phyloP scores from a whole-genome alignment of 768 basidiomycete species.

The Pleurotus djamor region DNA sequence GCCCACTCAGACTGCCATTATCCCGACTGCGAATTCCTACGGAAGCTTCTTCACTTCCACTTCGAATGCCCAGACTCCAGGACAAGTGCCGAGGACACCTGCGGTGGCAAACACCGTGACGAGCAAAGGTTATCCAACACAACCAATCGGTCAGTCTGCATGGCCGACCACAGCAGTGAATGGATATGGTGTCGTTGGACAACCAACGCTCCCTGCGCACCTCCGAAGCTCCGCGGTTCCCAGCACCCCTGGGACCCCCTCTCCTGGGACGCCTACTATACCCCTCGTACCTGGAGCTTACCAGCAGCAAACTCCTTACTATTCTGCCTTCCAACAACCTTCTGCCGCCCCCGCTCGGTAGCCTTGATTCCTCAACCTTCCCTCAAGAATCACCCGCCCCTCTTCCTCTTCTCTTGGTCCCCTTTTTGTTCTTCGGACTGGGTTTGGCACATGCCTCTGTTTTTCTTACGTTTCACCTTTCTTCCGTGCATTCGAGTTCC shows the following conservation, averaged over 20 bases:
- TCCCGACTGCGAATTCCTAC: slow-evolving; percentile 26
- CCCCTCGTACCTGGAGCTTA: background rate
- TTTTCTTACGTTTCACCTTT: background rate
- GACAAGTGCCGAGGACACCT: slow-evolving; percentile 19
- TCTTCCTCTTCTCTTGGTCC: slow-evolving; percentile 1
- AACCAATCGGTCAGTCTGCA: slow-evolving; percentile 8
- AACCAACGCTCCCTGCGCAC: slow-evolving; percentile 24
- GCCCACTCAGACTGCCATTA: slow-evolving; percentile 19
- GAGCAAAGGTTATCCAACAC: slow-evolving; percentile 1
- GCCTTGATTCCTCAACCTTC: background rate
- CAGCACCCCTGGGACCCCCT: background rate
- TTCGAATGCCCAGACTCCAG: slow-evolving; percentile 20
- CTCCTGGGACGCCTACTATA: background rate
- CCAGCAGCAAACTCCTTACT: slow-evolving; percentile 7
- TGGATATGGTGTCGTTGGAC: slow-evolving; percentile 1
- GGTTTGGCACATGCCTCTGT: too few relatives aligned
- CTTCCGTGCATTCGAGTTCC: background rate
- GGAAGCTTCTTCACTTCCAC: slow-evolving; percentile 34
- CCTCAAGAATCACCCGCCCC: background rate
- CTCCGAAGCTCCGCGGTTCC: slow-evolving; percentile 18
- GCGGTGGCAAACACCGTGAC: slow-evolving; percentile 55
- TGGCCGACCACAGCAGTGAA: background rate
- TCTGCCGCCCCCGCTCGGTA: slow-evolving; percentile 1
- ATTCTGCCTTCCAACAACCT: background rate
- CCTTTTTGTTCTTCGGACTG: background rate